phyloP scores from a whole-genome alignment of 352 stramenopile genomes.

The Phytopythium helicoides region DNA sequence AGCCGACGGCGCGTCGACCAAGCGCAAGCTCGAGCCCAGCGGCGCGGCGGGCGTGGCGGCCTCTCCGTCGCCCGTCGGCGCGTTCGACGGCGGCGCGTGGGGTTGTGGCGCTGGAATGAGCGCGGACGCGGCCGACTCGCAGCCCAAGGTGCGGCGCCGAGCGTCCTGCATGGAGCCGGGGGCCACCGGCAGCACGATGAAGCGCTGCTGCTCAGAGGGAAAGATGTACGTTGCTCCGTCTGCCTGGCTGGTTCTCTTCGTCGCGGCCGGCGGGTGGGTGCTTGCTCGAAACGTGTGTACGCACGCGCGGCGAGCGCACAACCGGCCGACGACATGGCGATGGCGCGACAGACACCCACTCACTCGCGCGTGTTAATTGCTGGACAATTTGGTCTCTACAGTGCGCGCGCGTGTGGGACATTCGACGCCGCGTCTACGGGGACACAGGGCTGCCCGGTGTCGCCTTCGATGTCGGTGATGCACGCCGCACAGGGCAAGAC shows the following conservation, averaged over 20 bases:
- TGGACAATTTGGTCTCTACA: constrained; percentile 13
- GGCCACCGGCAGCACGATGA: constrained; percentile 30
- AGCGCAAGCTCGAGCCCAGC: constrained; percentile 60
- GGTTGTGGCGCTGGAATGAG: constrained; percentile 16
- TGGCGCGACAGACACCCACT: constrained; percentile 5
- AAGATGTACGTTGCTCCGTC: constrained; percentile 59
- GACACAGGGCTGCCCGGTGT: constrained; percentile 2
- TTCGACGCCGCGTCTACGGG: constrained; percentile 1
- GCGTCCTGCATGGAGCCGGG: constrained; percentile 23
- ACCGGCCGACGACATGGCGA: constrained; percentile 13
- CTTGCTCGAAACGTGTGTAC: too few relatives aligned
- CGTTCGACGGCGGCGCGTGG: constrained; percentile 17
- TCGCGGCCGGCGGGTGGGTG: too few relatives aligned
- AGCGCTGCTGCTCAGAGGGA: constrained; percentile 62
- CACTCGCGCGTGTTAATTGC: not conserved
- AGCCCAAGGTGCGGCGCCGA: constrained; percentile 51
- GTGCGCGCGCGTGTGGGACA: constrained; percentile 5
- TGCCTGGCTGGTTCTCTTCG: too few relatives aligned
- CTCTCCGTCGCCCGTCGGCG: constrained; percentile 14
- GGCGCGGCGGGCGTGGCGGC: constrained; percentile 17
- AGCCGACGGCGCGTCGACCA: constrained; percentile 47
- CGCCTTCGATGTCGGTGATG: constrained; percentile 4
- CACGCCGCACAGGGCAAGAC: constrained; percentile 3
- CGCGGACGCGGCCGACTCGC: constrained; percentile 33
- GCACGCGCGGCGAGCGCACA: not conserved